These are phyloP conservation scores for Sinapis alba DNA, from an alignment of 441 rosid genomes.

Conservation along the genomic window DNA sequence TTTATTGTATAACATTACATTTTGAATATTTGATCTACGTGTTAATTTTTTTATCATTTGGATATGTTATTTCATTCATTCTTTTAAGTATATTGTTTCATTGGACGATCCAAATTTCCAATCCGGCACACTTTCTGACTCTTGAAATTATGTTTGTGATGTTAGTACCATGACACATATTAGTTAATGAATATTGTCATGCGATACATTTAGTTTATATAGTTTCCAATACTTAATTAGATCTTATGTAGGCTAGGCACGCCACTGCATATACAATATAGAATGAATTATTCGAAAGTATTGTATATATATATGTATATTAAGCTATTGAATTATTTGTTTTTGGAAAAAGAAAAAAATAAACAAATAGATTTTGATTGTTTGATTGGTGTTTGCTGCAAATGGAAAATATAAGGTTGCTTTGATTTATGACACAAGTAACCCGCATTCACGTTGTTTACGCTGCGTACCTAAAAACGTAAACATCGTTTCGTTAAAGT, in stretches of 20 bases:
- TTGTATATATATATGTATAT: not conserved
- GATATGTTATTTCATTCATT: not conserved
- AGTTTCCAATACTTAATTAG: not conserved
- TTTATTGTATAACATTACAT: not conserved
- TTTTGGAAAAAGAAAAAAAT: not conserved
- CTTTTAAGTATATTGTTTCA: not conserved
- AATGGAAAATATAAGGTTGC: conserved; percentile 35
- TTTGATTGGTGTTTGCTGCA: conserved; percentile 27
- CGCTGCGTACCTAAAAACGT: conserved; percentile 18
- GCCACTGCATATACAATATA: not conserved
- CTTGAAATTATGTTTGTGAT: not conserved
- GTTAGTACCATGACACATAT: no score
- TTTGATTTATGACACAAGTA: conserved; percentile 34
- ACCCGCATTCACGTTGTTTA: conserved; percentile 33
- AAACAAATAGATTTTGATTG: conserved; percentile 11
- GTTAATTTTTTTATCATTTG: no score
- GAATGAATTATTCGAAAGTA: not conserved
- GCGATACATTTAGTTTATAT: not conserved
- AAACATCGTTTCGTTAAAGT: conserved; percentile 27
- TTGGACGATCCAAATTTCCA: not conserved
- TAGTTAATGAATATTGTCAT: no score
- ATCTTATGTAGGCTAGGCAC: not conserved
- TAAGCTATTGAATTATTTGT: not conserved
- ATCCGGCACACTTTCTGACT: not conserved
- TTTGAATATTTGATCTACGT: not conserved